A percentile compares a stretch with the other conserved stretches of the same genome.
These are phyloP conservation scores for Talaromyces sp. DNA, from an alignment of 2,329 filamentous ascomycete genomes.

Conservation along the genomic window DNA sequence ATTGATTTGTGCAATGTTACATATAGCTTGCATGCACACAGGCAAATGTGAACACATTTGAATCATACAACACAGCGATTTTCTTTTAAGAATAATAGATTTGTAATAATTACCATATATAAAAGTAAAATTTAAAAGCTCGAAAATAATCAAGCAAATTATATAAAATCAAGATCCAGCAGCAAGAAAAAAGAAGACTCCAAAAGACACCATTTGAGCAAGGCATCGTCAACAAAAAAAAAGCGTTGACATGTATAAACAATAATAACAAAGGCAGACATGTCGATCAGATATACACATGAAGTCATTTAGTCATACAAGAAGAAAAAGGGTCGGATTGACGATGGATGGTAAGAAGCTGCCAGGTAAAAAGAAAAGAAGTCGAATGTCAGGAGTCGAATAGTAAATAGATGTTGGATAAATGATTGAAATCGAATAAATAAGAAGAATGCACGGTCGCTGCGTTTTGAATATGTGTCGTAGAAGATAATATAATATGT, in stretches of 20 bases:
- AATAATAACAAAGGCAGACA: background rate
- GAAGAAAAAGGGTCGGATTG: background rate
- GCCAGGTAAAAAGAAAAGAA: background rate
- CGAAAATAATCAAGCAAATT: background rate
- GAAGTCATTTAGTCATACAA: background rate
- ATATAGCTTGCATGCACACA: too few relatives aligned
- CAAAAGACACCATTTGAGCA: background rate
- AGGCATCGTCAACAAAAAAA: background rate
- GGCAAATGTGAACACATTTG: too few relatives aligned
- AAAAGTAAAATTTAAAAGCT: background rate
- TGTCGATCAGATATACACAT: constrained; percentile 1
- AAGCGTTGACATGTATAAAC: background rate
- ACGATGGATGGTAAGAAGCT: background rate
- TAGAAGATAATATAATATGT: background rate
- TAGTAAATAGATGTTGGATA: background rate
- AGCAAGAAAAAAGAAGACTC: background rate
- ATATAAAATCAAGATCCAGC: background rate
- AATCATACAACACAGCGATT: too few relatives aligned
- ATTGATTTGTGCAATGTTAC: too few relatives aligned
- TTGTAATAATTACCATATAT: background rate
- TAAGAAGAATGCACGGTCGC: background rate
- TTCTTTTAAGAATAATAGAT: background rate
- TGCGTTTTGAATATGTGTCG: background rate
- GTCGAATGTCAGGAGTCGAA: background rate
- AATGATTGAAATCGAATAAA: background rate